phyloP scores from a whole-genome alignment of 768 basidiomycete genomes.

The Xerocomellus intermedius region DNA sequence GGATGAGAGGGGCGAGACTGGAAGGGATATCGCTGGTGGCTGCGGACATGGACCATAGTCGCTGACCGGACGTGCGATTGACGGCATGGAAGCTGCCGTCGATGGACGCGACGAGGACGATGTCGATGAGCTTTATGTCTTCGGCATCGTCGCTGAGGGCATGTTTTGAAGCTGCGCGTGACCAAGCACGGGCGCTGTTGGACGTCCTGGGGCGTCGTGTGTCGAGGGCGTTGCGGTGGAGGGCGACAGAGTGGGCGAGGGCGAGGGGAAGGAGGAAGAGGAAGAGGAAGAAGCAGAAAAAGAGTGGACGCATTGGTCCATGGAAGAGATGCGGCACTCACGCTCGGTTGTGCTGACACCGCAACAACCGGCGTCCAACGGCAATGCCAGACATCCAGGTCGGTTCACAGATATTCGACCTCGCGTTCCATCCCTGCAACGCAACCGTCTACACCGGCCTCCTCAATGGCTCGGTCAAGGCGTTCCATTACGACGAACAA shows the following conservation, averaged over 20 bases:
- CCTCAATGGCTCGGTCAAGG: conserved; percentile 80
- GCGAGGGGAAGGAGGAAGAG: conserved; percentile 29
- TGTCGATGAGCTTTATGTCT: conserved; percentile 70
- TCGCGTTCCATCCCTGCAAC: conserved; percentile 78
- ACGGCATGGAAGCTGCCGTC: conserved; percentile 95
- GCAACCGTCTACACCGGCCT: conserved; percentile 75
- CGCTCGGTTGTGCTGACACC: neutral
- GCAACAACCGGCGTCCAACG: neutral
- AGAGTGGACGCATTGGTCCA: conserved; percentile 38
- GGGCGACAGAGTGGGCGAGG: conserved; percentile 33
- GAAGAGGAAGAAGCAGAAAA: conserved; percentile 21
- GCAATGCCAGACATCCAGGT: conserved; percentile 64
- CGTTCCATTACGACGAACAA: conserved; percentile 74
- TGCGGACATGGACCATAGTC: conserved; percentile 86
- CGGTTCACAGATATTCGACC: conserved; percentile 83
- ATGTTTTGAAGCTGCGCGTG: conserved; percentile 8
- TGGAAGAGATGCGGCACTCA: conserved; percentile 14
- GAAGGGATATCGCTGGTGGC: conserved; percentile 47
- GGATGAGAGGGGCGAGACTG: conserved; percentile 70
- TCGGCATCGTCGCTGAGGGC: conserved; percentile 18
- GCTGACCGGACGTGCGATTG: conserved; percentile 78
- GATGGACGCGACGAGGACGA: conserved; percentile 87
- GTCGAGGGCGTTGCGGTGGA: conserved; percentile 31
- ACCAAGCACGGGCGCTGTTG: conserved; percentile 24
- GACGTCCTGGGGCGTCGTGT: conserved; percentile 11